phyloP scores from a whole-genome alignment of 768 basidiomycete species.

The Boletus fagicola region DNA sequence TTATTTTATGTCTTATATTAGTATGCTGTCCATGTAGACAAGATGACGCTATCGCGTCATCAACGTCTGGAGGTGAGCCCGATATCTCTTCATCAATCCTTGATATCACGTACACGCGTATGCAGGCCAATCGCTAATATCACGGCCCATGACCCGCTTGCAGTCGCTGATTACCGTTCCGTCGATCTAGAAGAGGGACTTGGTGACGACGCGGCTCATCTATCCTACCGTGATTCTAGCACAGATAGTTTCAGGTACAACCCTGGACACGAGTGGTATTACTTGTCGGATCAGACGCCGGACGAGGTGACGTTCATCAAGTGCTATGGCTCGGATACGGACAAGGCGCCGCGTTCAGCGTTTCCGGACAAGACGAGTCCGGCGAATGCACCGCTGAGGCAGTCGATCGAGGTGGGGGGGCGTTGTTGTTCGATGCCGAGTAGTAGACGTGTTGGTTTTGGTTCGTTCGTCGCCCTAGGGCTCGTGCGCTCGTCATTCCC shows the following conservation, averaged over 20 bases:
- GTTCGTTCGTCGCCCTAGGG: not conserved
- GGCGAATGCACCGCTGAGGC: constrained; percentile 29
- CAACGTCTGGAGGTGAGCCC: constrained; percentile 40
- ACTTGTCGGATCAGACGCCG: constrained; percentile 35
- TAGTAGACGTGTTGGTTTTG: constrained; percentile 16
- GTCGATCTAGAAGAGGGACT: not conserved
- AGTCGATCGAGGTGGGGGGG: constrained; percentile 40
- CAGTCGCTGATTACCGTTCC: not conserved
- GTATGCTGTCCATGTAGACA: not conserved
- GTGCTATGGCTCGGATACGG: constrained; percentile 41
- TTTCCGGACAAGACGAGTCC: constrained; percentile 36
- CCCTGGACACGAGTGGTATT: constrained; percentile 37
- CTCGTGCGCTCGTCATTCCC: no score
- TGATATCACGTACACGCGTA: not conserved
- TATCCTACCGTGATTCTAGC: constrained; percentile 30
- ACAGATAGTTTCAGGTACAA: constrained; percentile 31
- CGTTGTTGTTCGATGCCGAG: constrained; percentile 38
- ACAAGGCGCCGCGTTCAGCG: constrained; percentile 33
- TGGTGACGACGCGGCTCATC: constrained; percentile 28
- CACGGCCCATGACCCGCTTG: constrained; percentile 4
- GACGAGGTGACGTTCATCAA: constrained; percentile 39
- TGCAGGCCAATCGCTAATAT: not conserved
- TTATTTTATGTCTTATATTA: not conserved
- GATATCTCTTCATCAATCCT: not conserved
- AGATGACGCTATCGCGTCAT: constrained; percentile 37